These are phyloP conservation scores for Carpinus fangiana DNA, from an alignment of 306 rosid genomes.

Conservation along the genomic window DNA sequence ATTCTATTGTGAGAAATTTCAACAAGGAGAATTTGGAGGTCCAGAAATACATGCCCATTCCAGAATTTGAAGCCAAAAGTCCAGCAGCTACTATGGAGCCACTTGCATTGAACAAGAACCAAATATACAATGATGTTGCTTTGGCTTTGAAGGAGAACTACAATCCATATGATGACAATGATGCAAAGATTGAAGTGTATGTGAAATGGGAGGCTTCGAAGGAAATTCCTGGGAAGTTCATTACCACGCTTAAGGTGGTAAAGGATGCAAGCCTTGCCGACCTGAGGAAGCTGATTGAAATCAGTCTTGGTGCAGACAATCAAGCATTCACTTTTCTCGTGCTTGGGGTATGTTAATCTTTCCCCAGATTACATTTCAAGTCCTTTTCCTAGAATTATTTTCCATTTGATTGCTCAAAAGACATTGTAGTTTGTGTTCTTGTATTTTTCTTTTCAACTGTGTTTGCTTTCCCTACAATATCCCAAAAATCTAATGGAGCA, in stretches of 20 bases:
- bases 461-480: not conserved
- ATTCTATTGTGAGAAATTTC: slow-evolving; percentile 26
- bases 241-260: not conserved
- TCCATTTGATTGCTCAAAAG: not conserved
- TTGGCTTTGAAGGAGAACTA: slow-evolving; percentile 28
- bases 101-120: not conserved
- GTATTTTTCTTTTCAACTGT: not conserved
- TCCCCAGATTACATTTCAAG: not conserved
- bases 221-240: slow-evolving; percentile 32
- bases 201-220: slow-evolving; percentile 31
- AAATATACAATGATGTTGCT: not conserved
- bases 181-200: slow-evolving; percentile 17
- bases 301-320: slow-evolving; percentile 2
- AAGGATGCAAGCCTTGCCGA: slow-evolving; percentile 16
- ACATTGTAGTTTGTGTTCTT: too few species aligned
- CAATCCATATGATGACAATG: slow-evolving; percentile 16
- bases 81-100: not conserved
- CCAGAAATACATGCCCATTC: not conserved
- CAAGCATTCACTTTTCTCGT: slow-evolving; percentile 11
- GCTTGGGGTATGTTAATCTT: slow-evolving; percentile 3
- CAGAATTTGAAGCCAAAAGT: not conserved
- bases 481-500: not conserved
- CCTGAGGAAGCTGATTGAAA: slow-evolving; percentile 6
- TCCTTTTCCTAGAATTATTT: not conserved
- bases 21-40: slow-evolving; percentile 48